Conservation (phyloP, 805 yeast species). For the Myxozyma melibiosi region DNA sequence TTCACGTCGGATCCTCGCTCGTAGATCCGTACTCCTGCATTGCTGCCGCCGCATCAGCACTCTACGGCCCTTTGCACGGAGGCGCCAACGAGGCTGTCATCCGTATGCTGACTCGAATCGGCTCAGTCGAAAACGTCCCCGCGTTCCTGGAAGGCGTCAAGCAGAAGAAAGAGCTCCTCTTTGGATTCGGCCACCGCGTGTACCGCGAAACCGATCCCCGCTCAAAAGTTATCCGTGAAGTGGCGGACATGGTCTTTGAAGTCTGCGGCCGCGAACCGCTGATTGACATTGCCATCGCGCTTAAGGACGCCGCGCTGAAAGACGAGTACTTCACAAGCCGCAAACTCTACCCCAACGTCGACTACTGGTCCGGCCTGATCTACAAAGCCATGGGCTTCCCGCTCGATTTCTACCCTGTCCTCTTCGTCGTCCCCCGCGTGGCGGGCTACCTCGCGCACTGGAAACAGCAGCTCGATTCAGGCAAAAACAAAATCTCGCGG, state of each 20-base stretch:
- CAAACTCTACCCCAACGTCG: conserved; percentile 31
- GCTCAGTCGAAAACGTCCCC: conserved; percentile 29
- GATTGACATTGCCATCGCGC: conserved; percentile 31
- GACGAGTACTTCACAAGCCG: conserved; percentile 32
- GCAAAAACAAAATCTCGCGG: conserved; percentile 31
- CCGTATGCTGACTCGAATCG: conserved; percentile 31
- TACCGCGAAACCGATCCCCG: conserved; percentile 33
- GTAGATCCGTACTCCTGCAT: conserved; percentile 33
- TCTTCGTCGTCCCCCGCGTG: conserved; percentile 32
- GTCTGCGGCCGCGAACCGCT: conserved; percentile 32
- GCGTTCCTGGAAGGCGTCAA: conserved; percentile 27
- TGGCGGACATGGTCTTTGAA: conserved; percentile 32
- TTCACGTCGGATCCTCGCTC: conserved; percentile 32
- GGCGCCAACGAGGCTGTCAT: conserved; percentile 34
- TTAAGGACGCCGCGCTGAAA: conserved; percentile 29
- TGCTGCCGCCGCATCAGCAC: conserved; percentile 30
- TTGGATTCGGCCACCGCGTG: conserved; percentile 33
- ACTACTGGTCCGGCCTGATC: conserved; percentile 34
- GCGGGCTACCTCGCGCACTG: conserved; percentile 34
- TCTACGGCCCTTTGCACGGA: conserved; percentile 33
- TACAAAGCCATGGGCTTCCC: conserved; percentile 34
- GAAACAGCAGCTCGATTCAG: conserved; percentile 33
- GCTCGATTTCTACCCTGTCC: conserved; percentile 31
- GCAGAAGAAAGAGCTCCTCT: conserved; percentile 29
- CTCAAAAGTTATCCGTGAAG: conserved; percentile 29